Evolutionary conservation across 2,329 filamentous ascomycete genomes (phyloP), one percentile per base, ranked within the genome.

Genomic region (Botrytis sinoallii): DNA sequence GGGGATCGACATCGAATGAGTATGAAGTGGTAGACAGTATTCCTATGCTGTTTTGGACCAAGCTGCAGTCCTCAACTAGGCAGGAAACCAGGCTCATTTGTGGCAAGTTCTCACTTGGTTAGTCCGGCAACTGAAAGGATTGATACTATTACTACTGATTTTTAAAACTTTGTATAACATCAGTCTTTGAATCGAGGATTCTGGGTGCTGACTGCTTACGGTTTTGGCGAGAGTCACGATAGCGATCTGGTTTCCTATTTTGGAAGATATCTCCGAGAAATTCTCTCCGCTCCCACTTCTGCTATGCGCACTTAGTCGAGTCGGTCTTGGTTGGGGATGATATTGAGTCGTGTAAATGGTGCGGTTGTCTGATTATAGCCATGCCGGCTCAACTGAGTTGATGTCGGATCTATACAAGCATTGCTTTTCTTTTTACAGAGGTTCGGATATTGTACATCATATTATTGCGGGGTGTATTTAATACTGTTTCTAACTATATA

Each of bases 281-380:
- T 14, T 52, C 3, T n/a, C 25, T n/a, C 46, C 0, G 1, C 10
- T 8, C 46, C 48, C 48, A n/a, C 48, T n/a, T 52, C 3, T 52
- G 4, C 10, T 16, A n/a, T 5, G 10, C 25, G 7, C 48, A 52
- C 1, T 1, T 52, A 52, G 10, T n/a, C 25, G 14, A n/a, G 4
- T 52, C 12, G 2, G 25, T 16, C 2, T 7, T n/a, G 1, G 7
- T 16, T 1, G 25, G 1, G 5, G 7, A 16, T n/a, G 1, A 55
- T 8, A 7, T n/a, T n/a, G 12, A 55, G 12, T n/a, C 25, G 3
- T n/a, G 3, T 0, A 57, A 16, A 57, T 14, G 16, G 16, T 0
- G n/a, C 14, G 14, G 52, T 14, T 57, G 9, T 14, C n/a, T 16
- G n/a, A 29, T 29, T 29, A 29, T 14, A 29, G 25, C 14, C 7